Percentiles rank a stretch among this genome's conserved stretches.
Evolutionary conservation across 495 filamentous ascomycete genomes (phyloP).

Genomic region (Mytilinidion resinicola): DNA sequence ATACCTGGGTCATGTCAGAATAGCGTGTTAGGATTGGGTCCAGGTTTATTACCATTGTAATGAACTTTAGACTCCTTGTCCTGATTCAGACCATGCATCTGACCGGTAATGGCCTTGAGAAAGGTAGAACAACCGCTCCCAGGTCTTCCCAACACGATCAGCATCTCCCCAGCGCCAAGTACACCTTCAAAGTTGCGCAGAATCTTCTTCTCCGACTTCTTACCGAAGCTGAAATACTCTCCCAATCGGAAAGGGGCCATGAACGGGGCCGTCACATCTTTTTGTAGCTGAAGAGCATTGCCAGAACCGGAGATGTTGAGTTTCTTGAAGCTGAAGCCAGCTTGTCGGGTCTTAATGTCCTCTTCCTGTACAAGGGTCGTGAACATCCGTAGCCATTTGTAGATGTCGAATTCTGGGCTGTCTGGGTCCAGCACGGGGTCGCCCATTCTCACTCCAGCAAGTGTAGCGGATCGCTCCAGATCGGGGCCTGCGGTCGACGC

Average conservation of each 20-base stretch:
- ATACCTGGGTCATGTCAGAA: background rate
- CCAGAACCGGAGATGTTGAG: constrained; percentile 52
- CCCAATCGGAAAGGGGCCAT: constrained; percentile 44
- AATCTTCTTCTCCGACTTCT: constrained; percentile 9
- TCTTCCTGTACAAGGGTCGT: constrained; percentile 41
- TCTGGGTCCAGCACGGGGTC: constrained; percentile 15
- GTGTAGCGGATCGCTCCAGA: background rate
- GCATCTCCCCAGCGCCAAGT: constrained; percentile 36
- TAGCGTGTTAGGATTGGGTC: background rate
- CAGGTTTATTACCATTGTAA: constrained; percentile 4
- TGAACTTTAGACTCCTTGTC: background rate
- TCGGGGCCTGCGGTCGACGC: background rate
- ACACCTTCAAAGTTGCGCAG: constrained; percentile 7
- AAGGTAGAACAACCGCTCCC: constrained; percentile 45
- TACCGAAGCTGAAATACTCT: constrained; percentile 39
- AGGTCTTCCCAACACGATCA: constrained; percentile 43
- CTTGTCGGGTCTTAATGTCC: constrained; percentile 34
- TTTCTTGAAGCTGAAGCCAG: constrained; percentile 46
- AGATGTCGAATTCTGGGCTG: constrained; percentile 17
- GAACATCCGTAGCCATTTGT: constrained; percentile 18
- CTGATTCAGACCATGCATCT: background rate
- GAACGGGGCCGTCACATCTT: constrained; percentile 48
- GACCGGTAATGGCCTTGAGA: constrained; percentile 2
- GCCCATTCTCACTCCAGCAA: constrained; percentile 10
- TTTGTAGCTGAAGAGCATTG: constrained; percentile 49